Evolutionary conservation across 306 rosid genomes (phyloP), one percentile per base, ranked within the genome.

Genomic region (Gleditsia sinensis): DNA sequence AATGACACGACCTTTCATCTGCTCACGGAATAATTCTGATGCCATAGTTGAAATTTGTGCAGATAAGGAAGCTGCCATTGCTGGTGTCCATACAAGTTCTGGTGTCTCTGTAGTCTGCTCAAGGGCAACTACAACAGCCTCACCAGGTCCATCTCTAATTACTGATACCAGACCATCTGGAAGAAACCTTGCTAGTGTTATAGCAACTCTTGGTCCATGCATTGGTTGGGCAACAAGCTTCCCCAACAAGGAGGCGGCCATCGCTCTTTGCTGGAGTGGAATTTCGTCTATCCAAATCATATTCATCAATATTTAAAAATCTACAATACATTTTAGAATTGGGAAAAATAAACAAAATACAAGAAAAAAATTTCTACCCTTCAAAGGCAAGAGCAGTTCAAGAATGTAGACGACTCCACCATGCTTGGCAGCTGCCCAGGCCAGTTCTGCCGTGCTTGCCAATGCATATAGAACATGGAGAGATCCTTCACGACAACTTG

Each of bases 351-450:
- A 65, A 69, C 16, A 65, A 16, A 74, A 45, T 49, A 57, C 64
- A 51, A 20, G 40, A 51, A 23, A 53, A 59, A 39, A 34, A 56
- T 64, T 49, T 32, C 69, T 89, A 94, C 99, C 99, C 75, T 85
- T 96, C 88, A 88, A 81, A 67, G 99, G 99, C 85, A 94, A 85
- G 55, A 94, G 96, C 84, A 94, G 82, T 84, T 90, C 91, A 75
- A 94, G 99, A 84, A 94, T 94, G 81, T 92, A 94, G 55, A 94
- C 95, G 28, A 94, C 97, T 67, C 99, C 99, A 36, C 99, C 99
- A 43, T 92, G 99, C 89, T 94, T 94, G 88, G 99, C 99, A 83
- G 96, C 97, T 62, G 99, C 96, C 99, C 99, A 94, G 66, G 99
- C 95, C 12, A 94, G 90, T 78, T 94, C 99, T 11, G 88, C 82